A percentile compares a stretch with the other conserved stretches of the same genome.
Evolutionary conservation across 2,329 filamentous ascomycete species (phyloP).

Genomic region (Botrytis elliptica): DNA sequence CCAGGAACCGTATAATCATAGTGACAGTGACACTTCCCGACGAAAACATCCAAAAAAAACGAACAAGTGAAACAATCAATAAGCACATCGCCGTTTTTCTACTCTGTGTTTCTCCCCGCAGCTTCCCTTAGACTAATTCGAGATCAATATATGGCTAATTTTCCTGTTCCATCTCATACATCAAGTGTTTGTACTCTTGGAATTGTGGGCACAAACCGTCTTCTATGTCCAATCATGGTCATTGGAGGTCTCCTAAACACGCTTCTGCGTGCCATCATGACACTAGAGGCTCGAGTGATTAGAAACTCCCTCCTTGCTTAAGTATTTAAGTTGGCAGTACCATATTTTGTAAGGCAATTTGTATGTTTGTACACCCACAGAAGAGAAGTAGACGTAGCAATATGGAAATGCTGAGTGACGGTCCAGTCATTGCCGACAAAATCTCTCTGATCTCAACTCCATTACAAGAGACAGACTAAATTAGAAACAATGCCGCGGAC

Average conservation of each 20-base stretch:
- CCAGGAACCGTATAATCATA: background rate
- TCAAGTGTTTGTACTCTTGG: background rate
- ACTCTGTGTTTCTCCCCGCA: too few relatives aligned
- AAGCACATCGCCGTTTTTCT: too few relatives aligned
- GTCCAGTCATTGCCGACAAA: background rate
- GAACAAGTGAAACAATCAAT: too few relatives aligned
- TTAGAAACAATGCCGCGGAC: too few relatives aligned
- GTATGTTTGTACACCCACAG: background rate
- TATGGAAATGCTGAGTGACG: background rate
- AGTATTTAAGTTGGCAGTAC: background rate
- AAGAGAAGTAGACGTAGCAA: background rate
- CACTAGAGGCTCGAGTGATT: background rate
- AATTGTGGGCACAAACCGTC: fast-evolving
- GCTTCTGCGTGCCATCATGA: background rate
- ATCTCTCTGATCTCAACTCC: too few relatives aligned
- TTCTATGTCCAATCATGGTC: background rate
- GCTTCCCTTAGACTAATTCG: background rate
- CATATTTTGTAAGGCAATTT: background rate
- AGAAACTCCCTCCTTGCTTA: background rate
- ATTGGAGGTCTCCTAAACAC: too few relatives aligned
- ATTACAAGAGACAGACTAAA: too few relatives aligned
- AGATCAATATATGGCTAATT: background rate
- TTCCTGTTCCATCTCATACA: background rate
- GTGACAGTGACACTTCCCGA: background rate
- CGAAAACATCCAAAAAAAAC: too few relatives aligned